These are phyloP conservation scores for Solanum corneliomulleri DNA, from an alignment of 257 asterid genomes.

Conservation along the genomic window DNA sequence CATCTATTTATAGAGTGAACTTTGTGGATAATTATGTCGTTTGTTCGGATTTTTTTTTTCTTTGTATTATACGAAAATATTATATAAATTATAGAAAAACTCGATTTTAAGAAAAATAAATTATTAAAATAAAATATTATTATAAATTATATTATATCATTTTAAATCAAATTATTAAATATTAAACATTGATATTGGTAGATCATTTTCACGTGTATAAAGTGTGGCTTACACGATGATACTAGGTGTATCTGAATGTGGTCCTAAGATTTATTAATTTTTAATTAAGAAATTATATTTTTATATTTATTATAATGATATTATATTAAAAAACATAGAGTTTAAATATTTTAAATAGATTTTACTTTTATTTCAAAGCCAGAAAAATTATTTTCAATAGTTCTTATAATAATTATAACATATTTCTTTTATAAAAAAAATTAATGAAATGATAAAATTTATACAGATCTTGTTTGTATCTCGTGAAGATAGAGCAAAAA, in stretches of 20 bases:
- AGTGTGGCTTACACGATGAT: background rate
- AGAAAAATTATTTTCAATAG: too few relatives aligned
- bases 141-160: background rate
- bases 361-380: too few relatives aligned
- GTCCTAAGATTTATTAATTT: background rate
- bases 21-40: fast-evolving
- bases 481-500: background rate
- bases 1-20: background rate
- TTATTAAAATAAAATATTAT: too few relatives aligned
- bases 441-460: background rate
- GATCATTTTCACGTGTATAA: background rate
- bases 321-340: background rate
- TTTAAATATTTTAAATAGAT: background rate
- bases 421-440: too few relatives aligned
- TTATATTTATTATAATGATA: background rate
- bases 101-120: too few relatives aligned
- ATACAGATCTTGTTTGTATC: too few relatives aligned
- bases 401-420: too few relatives aligned
- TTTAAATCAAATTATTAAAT: background rate
- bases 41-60: too few relatives aligned
- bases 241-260: background rate
- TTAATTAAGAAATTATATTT: background rate
- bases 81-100: too few relatives aligned
- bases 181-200: background rate
- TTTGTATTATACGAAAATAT: too few relatives aligned